Percentiles rank a stretch among this genome's conserved stretches.
Evolutionary conservation across 2,329 filamentous ascomycete species (phyloP).

Genomic region (Coniochaeta hoffmannii): DNA sequence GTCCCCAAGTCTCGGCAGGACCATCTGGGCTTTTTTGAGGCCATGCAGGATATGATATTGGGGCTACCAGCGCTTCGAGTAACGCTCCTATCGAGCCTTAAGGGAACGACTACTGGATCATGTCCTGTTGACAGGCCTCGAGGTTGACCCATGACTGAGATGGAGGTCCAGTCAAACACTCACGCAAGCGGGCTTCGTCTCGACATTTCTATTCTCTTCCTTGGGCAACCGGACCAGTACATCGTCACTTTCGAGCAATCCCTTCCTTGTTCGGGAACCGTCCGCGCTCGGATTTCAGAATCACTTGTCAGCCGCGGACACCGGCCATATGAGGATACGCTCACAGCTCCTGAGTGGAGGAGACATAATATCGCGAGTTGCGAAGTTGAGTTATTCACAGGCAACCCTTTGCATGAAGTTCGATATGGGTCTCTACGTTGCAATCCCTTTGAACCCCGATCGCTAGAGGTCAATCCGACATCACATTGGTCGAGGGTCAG

Average conservation of each 20-base stretch:
- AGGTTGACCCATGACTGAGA: neutral
- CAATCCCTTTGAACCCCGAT: conserved; percentile 23
- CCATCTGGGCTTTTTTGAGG: no score
- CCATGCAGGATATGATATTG: no score
- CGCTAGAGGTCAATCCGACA: conserved; percentile 22
- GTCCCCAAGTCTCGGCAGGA: no score
- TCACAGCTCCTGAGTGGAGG: neutral
- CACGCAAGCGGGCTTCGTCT: neutral
- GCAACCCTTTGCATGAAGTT: conserved; percentile 10
- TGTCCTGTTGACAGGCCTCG: neutral
- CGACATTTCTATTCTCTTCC: neutral
- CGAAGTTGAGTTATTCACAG: neutral
- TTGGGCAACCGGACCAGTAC: neutral
- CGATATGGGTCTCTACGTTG: conserved; percentile 17
- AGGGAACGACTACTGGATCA: neutral
- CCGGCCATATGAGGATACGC: neutral
- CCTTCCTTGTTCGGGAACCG: neutral
- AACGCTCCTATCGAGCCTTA: neutral
- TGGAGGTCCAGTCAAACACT: neutral
- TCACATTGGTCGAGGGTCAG: conserved; percentile 29
- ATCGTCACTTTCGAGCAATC: neutral
- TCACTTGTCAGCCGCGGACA: neutral
- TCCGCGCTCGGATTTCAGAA: neutral
- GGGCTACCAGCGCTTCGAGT: no score
- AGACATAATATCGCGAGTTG: neutral